Evolutionary conservation across 2,329 filamentous ascomycete species (phyloP).

Genomic region (Colletotrichum salicis): DNA sequence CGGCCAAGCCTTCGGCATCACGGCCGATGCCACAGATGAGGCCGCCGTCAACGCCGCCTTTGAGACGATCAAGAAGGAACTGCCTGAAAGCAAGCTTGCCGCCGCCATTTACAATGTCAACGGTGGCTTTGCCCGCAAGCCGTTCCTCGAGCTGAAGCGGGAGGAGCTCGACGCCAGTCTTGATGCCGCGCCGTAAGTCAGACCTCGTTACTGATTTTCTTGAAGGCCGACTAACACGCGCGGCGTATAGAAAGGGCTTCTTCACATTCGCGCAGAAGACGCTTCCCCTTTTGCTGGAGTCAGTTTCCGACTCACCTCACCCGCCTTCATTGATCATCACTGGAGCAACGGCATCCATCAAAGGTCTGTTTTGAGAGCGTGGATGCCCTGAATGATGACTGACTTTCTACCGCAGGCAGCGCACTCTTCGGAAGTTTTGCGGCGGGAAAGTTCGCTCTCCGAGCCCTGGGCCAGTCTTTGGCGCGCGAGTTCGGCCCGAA

Average conservation of each 20-base stretch:
- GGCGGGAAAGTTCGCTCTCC: slow-evolving; percentile 81
- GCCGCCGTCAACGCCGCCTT: slow-evolving; percentile 60
- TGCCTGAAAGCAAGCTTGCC: slow-evolving; percentile 64
- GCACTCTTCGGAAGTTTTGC: slow-evolving; percentile 64
- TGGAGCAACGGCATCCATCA: slow-evolving; percentile 83
- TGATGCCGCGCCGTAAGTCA: slow-evolving; percentile 60
- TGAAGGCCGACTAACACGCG: background rate
- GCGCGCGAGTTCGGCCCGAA: slow-evolving; percentile 86
- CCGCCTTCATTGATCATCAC: slow-evolving; percentile 88
- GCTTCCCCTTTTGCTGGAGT: slow-evolving; percentile 76
- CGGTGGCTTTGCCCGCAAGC: slow-evolving; percentile 60
- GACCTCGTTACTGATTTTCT: background rate
- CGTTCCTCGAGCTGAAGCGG: slow-evolving; percentile 66
- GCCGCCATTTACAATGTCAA: slow-evolving; percentile 79
- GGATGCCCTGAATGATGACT: background rate
- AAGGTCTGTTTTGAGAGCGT: slow-evolving; percentile 67
- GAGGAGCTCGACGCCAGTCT: slow-evolving; percentile 62
- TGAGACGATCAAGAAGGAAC: slow-evolving; percentile 68
- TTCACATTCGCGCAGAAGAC: slow-evolving; percentile 80
- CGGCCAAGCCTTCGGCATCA: slow-evolving; percentile 77
- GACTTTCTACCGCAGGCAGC: background rate
- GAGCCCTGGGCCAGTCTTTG: slow-evolving; percentile 78
- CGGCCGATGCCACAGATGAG: slow-evolving; percentile 69
- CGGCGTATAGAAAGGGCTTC: slow-evolving; percentile 66
- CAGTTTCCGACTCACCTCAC: slow-evolving; percentile 64